phyloP scores from a whole-genome alignment of 2,329 filamentous ascomycete genomes.

The Amesomyces nigricolor region DNA sequence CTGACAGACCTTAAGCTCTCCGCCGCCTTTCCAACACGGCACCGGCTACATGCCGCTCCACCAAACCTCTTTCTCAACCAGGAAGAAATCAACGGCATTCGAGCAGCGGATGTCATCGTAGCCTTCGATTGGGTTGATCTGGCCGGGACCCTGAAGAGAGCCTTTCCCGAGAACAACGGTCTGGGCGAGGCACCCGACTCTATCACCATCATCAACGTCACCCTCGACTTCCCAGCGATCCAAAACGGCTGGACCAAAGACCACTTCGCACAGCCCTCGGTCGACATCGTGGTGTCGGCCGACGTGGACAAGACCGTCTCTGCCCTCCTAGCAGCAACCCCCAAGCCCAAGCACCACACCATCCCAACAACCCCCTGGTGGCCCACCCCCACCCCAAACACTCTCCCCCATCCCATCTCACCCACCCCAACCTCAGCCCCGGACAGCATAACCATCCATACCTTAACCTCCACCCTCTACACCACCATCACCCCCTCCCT shows the following conservation, averaged over 20 bases:
- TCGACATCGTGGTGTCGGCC: not conserved
- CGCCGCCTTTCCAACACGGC: not conserved
- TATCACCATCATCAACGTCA: not conserved
- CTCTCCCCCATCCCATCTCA: not conserved
- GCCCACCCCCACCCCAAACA: not conserved
- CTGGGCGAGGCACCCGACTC: not conserved
- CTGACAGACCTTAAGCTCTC: not conserved
- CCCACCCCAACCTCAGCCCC: not conserved
- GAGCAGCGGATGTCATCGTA: not conserved
- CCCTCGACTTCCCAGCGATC: not conserved
- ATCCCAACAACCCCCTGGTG: not conserved
- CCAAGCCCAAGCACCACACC: not conserved
- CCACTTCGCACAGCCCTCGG: not conserved
- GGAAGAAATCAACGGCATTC: not conserved
- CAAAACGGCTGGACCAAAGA: not conserved
- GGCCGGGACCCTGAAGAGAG: not conserved
- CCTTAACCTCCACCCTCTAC: not conserved
- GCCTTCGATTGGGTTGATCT: slow-evolving; percentile 2
- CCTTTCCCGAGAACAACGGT: not conserved
- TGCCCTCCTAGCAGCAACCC: not conserved
- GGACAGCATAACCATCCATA: not conserved
- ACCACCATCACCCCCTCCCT: not conserved
- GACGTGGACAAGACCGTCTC: not conserved
- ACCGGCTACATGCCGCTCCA: not conserved
- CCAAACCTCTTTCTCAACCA: not conserved